Conservation (phyloP, 164 flowering plant genomes). For the Umbilicus rupestris region DNA sequence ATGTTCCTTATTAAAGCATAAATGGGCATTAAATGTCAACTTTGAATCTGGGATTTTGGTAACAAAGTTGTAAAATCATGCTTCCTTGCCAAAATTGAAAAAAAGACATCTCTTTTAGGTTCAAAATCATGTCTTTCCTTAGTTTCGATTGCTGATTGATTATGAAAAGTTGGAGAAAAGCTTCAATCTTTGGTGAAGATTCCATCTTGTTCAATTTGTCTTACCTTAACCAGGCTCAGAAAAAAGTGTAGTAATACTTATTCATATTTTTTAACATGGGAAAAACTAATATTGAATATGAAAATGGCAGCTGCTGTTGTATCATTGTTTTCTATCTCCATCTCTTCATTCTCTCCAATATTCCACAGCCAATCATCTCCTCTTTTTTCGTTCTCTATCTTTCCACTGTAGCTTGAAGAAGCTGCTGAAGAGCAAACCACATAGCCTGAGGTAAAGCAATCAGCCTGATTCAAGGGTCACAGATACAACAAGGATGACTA, state of each 20-base stretch:
- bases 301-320: not conserved
- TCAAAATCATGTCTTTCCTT: not conserved
- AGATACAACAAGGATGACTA: not conserved
- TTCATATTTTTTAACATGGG: not conserved
- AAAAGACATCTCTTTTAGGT: not conserved
- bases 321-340: not conserved
- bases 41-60: not conserved
- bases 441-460: not conserved
- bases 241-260: not conserved
- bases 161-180: not conserved
- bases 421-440: not conserved
- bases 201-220: slow-evolving; percentile 1
- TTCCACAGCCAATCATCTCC: not conserved
- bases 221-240: not conserved
- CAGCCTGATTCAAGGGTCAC: no score
- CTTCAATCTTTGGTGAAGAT: not conserved
- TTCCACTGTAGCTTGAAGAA: not conserved
- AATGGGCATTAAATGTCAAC: not conserved
- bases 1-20: not conserved
- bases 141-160: not conserved
- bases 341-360: slow-evolving; percentile 1
- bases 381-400: not conserved
- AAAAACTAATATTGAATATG: not conserved
- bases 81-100: not conserved
- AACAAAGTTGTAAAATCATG: not conserved